Evolutionary conservation across 257 asterid species (phyloP).

Genomic region (Primulina tabacum): DNA sequence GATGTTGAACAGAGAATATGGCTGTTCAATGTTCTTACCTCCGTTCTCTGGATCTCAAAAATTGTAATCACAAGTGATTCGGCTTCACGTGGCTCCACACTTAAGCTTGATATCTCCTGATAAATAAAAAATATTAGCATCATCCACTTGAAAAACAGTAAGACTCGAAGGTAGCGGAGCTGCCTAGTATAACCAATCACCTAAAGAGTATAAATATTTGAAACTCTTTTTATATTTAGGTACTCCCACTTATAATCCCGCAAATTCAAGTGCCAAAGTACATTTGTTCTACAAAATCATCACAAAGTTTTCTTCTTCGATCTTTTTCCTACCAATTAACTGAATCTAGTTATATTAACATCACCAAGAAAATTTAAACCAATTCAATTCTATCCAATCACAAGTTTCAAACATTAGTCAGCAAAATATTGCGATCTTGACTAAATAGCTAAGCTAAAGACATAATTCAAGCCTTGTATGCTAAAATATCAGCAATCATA

Average conservation of each 20-base stretch:
- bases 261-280: conserved; percentile 3
- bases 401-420: background rate
- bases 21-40: conserved; percentile 45
- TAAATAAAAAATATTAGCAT: conserved; percentile 12
- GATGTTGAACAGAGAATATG: conserved; percentile 12
- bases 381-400: background rate
- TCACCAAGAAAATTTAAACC: background rate
- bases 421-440: conserved; percentile 1
- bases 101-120: conserved; percentile 95
- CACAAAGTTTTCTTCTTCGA: background rate
- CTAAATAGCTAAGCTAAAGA: background rate
- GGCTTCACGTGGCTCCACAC: conserved; percentile 82
- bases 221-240: background rate
- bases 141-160: conserved; percentile 15
- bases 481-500: conserved; percentile 15
- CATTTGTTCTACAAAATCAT: conserved; percentile 3
- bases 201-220: background rate
- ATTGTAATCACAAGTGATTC: conserved; percentile 72
- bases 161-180: background rate
- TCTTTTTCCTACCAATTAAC: conserved; percentile 7
- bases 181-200: conserved; percentile 9
- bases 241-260: conserved; percentile 10
- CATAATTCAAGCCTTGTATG: conserved; percentile 3
- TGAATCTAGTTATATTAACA: background rate
- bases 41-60: conserved; percentile 83